Evolutionary conservation across 352 stramenopile species (phyloP).

Genomic region (Lagenidium giganteum): DNA sequence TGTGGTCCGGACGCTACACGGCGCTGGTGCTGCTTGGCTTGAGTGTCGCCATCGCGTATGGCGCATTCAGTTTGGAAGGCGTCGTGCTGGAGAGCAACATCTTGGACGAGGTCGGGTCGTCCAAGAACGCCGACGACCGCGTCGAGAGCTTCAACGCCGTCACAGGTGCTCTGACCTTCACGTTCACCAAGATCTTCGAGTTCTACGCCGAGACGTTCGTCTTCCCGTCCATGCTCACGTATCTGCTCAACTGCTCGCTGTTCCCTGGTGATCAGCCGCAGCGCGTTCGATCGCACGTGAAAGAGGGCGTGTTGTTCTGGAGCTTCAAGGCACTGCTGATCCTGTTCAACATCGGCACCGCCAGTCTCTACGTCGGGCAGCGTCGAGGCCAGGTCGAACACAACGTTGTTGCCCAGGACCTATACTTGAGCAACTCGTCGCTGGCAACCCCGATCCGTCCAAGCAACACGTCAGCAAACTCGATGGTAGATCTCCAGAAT

Average conservation of each 20-base stretch:
- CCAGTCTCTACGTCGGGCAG: slow-evolving; percentile 31
- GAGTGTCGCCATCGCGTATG: no score
- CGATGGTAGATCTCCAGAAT: slow-evolving; percentile 21
- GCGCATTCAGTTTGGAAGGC: no score
- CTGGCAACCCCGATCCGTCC: no score
- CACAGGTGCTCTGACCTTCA: slow-evolving; percentile 27
- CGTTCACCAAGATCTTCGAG: slow-evolving; percentile 20
- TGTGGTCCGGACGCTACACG: no score
- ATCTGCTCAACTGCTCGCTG: slow-evolving; percentile 27
- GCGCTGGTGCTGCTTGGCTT: no score
- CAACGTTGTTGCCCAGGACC: no score
- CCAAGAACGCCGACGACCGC: slow-evolving; percentile 21
- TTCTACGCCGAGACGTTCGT: slow-evolving; percentile 27
- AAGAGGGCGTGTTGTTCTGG: slow-evolving; percentile 25
- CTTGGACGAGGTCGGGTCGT: slow-evolving; percentile 21
- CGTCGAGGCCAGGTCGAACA: slow-evolving; percentile 17
- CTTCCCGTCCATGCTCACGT: slow-evolving; percentile 27
- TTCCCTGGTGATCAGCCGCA: slow-evolving; percentile 20
- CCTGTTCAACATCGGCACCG: slow-evolving; percentile 31
- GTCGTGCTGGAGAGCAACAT: slow-evolving; percentile 25
- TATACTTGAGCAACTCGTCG: no score
- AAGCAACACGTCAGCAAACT: slow-evolving; percentile 1
- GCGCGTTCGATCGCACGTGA: slow-evolving; percentile 4
- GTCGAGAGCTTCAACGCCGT: slow-evolving; percentile 30
- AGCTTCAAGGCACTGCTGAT: slow-evolving; percentile 26